A percentile compares a stretch with the other conserved stretches of the same genome.
Conservation (phyloP, 805 yeast genomes). For the Pichia nanzhaoensis region DNA sequence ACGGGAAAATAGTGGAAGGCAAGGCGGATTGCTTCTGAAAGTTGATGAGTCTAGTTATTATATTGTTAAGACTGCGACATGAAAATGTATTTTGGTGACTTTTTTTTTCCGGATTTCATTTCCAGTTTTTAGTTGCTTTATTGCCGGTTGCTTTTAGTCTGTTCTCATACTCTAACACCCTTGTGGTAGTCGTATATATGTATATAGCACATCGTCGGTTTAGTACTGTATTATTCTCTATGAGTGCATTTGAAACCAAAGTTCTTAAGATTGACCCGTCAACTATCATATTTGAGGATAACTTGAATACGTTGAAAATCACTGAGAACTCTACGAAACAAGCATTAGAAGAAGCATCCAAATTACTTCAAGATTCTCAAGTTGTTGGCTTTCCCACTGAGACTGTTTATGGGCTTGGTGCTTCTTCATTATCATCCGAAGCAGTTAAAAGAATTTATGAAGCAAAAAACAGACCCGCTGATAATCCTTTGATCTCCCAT, state of each 20-base stretch:
- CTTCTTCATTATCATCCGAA: slow-evolving; percentile 66
- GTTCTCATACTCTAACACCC: background rate
- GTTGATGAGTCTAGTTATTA: no score
- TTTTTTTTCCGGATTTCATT: no score
- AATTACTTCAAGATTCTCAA: slow-evolving; percentile 40
- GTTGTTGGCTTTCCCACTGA: slow-evolving; percentile 95
- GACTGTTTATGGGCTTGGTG: slow-evolving; percentile 95
- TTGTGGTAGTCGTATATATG: background rate
- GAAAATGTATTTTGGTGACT: no score
- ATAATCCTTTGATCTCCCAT: slow-evolving; percentile 90
- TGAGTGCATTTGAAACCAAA: slow-evolving; percentile 27
- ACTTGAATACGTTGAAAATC: slow-evolving; percentile 31
- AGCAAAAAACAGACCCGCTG: slow-evolving; percentile 93
- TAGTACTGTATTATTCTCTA: background rate
- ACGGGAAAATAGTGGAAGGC: no score
- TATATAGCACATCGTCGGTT: slow-evolving; percentile 1
- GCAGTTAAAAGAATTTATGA: slow-evolving; percentile 70
- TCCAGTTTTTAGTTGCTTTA: no score
- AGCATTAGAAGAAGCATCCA: slow-evolving; percentile 54
- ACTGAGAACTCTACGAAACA: slow-evolving; percentile 45
- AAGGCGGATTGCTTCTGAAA: no score
- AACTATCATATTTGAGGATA: slow-evolving; percentile 42
- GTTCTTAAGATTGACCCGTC: slow-evolving; percentile 50
- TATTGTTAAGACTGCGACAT: no score
- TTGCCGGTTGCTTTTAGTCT: no score